A percentile compares a stretch with the other conserved stretches of the same genome.
phyloP scores from a whole-genome alignment of 2,329 filamentous ascomycete genomes.

The Apiospora phragmitis region DNA sequence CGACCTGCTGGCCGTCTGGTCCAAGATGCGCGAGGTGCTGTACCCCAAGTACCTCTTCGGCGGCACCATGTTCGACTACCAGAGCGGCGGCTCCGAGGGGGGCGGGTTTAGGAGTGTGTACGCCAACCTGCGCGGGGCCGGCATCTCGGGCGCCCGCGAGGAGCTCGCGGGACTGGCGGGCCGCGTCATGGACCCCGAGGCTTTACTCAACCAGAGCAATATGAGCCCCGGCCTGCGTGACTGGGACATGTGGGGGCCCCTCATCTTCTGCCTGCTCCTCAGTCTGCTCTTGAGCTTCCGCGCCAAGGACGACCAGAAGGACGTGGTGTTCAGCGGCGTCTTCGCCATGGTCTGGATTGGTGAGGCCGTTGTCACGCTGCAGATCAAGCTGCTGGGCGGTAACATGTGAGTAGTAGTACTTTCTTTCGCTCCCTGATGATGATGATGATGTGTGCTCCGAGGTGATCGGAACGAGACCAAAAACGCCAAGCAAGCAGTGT shows the following conservation, averaged over 20 bases:
- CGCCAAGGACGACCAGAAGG: conserved; percentile 77
- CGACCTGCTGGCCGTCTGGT: conserved; percentile 91
- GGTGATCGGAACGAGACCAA: too few relatives aligned
- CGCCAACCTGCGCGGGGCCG: conserved; percentile 59
- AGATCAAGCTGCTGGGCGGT: conserved; percentile 94
- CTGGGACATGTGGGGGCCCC: conserved; percentile 97
- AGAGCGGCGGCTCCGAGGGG: conserved; percentile 35
- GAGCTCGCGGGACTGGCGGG: conserved; percentile 63
- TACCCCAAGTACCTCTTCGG: conserved; percentile 92
- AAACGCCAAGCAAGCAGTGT: conserved; percentile 15
- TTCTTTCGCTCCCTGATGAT: neutral
- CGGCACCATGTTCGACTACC: conserved; percentile 61
- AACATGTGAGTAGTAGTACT: conserved; percentile 76
- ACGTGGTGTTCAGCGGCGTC: conserved; percentile 90
- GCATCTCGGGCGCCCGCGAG: conserved; percentile 59
- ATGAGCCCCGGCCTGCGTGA: conserved; percentile 92
- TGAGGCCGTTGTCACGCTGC: conserved; percentile 93
- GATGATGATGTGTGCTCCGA: too few relatives aligned
- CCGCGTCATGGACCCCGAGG: conserved; percentile 64
- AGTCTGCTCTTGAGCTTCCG: conserved; percentile 85
- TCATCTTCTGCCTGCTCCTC: conserved; percentile 89
- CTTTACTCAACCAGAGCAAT: conserved; percentile 58
- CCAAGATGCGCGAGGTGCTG: conserved; percentile 96
- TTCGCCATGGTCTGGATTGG: conserved; percentile 98
- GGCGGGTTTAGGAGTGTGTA: conserved; percentile 56